These are phyloP conservation scores for Rhododendron griersonianum DNA, from an alignment of 148 eudicot genomes.

Conservation along the genomic window DNA sequence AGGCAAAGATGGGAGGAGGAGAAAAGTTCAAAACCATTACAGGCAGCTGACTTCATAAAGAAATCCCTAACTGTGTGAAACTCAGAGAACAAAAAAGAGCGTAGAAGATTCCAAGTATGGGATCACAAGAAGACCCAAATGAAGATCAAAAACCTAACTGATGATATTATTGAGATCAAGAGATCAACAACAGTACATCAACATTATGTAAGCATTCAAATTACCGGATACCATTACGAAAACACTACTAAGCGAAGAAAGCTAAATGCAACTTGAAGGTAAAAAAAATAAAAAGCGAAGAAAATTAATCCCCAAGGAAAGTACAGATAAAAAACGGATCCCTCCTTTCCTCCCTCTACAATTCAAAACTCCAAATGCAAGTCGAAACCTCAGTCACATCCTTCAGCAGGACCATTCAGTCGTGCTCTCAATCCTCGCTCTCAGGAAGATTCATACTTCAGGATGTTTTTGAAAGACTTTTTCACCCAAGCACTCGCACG, in stretches of 20 bases:
- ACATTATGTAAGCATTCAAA: not conserved
- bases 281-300: not conserved
- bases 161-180: not conserved
- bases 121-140: not conserved
- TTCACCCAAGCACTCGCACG: not conserved
- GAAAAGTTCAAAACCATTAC: not conserved
- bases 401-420: not conserved
- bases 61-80: not conserved
- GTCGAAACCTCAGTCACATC: not conserved
- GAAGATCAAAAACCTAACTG: not conserved
- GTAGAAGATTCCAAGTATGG: not conserved
- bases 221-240: not conserved
- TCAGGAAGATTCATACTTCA: not conserved
- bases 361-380: slow-evolving; percentile 7
- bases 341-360: not conserved
- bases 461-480: not conserved
- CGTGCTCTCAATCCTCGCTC: not conserved
- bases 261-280: not conserved
- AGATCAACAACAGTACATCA: not conserved
- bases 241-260: not conserved
- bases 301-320: not conserved
- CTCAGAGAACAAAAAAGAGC: not conserved
- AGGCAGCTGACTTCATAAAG: not conserved
- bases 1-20: slow-evolving; percentile 10
- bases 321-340: not conserved